Percentiles rank a stretch among this genome's conserved stretches.
These are phyloP conservation scores for Trypanosoma conorhini DNA, from an alignment of 208 protist species.

Conservation along the genomic window DNA sequence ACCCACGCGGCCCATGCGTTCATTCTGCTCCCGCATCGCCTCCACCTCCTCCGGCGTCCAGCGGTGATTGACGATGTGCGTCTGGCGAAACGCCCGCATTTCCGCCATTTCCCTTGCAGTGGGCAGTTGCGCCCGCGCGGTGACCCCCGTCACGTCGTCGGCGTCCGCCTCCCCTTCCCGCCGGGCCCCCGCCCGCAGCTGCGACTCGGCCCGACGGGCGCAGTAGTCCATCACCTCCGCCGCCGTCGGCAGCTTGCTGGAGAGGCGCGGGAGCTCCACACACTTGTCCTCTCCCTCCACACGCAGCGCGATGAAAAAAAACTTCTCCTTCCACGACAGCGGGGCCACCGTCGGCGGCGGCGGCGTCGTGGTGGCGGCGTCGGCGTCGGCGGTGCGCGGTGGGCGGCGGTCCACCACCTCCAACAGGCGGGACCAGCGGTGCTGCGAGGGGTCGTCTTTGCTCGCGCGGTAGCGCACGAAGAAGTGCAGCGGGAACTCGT, in stretches of 20 bases:
- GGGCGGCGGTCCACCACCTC: constrained; percentile 1
- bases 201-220: constrained; percentile 25
- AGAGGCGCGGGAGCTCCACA: constrained; percentile 55
- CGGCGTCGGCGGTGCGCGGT: no score
- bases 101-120: constrained; percentile 41
- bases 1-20: constrained; percentile 23
- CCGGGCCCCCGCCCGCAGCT: constrained; percentile 27
- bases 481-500: constrained; percentile 56
- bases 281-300: constrained; percentile 56
- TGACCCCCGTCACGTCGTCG: constrained; percentile 24
- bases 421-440: constrained; percentile 63
- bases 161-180: neutral
- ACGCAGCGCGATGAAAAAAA: constrained; percentile 53
- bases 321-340: constrained; percentile 53
- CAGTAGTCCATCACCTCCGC: constrained; percentile 69
- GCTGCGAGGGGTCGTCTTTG: constrained; percentile 43
- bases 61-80: constrained; percentile 39
- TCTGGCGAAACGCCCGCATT: constrained; percentile 41
- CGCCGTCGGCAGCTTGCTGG: constrained; percentile 47
- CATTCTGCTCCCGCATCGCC: constrained; percentile 40
- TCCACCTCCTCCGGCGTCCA: constrained; percentile 57
- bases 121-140: constrained; percentile 42
- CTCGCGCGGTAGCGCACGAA: constrained; percentile 63
- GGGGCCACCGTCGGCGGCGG: constrained; percentile 10
- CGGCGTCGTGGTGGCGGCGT: constrained; percentile 1